Evolutionary conservation across 257 asterid species (phyloP).

Genomic region (Rauvolfia tetraphylla): DNA sequence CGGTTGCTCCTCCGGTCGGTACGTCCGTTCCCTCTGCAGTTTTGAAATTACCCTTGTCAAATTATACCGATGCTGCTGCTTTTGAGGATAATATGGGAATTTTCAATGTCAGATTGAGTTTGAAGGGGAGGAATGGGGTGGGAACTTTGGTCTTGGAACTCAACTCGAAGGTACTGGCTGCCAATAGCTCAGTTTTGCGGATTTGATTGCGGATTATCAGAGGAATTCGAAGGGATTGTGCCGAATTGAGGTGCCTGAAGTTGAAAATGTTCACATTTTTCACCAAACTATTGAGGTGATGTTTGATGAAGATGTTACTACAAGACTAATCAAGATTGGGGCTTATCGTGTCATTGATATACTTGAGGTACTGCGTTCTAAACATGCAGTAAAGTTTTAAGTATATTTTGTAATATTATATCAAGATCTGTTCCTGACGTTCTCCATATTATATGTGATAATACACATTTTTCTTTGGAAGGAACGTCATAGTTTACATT

Average conservation of each 20-base stretch:
- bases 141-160: conserved; percentile 73
- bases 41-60: conserved; percentile 37
- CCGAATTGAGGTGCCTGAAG: conserved; percentile 89
- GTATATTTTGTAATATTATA: no score
- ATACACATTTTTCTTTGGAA: no score
- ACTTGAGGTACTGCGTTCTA: no score
- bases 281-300: conserved; percentile 80
- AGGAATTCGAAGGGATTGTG: conserved; percentile 58
- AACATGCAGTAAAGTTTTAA: background rate
- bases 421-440: background rate
- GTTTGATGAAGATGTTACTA: conserved; percentile 74
- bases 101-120: conserved; percentile 77
- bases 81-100: conserved; percentile 30
- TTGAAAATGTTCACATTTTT: conserved; percentile 65
- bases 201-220: conserved; percentile 53
- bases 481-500: background rate
- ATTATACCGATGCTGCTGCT: conserved; percentile 21
- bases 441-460: background rate
- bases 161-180: conserved; percentile 62
- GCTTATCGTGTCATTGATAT: conserved; percentile 67
- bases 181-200: conserved; percentile 64
- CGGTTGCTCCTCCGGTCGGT: conserved; percentile 16
- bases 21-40: conserved; percentile 15
- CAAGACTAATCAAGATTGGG: conserved; percentile 62
- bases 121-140: conserved; percentile 70